Evolutionary conservation across 2,329 filamentous ascomycete species (phyloP).

Genomic region (Geosmithia putterillii): DNA sequence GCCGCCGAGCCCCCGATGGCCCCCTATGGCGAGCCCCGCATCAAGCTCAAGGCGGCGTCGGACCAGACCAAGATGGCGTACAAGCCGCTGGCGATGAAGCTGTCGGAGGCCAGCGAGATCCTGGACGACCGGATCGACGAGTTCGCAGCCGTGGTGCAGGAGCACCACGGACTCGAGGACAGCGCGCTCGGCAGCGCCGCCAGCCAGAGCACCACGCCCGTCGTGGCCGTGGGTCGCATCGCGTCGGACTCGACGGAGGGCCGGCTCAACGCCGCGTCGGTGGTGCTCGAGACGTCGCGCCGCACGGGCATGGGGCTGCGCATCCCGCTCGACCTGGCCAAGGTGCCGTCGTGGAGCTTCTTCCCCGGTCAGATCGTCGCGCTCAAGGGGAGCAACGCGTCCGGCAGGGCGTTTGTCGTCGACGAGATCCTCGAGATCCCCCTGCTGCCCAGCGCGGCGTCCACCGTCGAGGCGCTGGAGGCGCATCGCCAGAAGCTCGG

Average conservation of each 20-base stretch:
- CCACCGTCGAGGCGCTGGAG: constrained; percentile 51
- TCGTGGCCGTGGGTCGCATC: constrained; percentile 85
- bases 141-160: constrained; percentile 62
- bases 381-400: constrained; percentile 73
- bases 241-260: constrained; percentile 80
- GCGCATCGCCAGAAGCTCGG: constrained; percentile 58
- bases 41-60: constrained; percentile 75
- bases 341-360: constrained; percentile 59
- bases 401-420: constrained; percentile 71
- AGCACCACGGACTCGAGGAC: constrained; percentile 65
- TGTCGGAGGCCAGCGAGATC: constrained; percentile 83
- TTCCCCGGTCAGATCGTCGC: constrained; percentile 94
- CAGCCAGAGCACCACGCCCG: constrained; percentile 69
- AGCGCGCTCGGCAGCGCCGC: constrained; percentile 79
- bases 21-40: constrained; percentile 61
- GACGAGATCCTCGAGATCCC: constrained; percentile 66
- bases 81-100: constrained; percentile 88
- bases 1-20: constrained; percentile 57
- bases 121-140: constrained; percentile 93
- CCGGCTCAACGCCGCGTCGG: constrained; percentile 70
- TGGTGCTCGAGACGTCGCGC: constrained; percentile 81
- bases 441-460: constrained; percentile 61
- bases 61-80: constrained; percentile 87
- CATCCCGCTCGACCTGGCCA: constrained; percentile 66
- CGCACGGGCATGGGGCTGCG: constrained; percentile 72